Conservation (phyloP, 352 stramenopile genomes). For the Phytophthora sp. region DNA sequence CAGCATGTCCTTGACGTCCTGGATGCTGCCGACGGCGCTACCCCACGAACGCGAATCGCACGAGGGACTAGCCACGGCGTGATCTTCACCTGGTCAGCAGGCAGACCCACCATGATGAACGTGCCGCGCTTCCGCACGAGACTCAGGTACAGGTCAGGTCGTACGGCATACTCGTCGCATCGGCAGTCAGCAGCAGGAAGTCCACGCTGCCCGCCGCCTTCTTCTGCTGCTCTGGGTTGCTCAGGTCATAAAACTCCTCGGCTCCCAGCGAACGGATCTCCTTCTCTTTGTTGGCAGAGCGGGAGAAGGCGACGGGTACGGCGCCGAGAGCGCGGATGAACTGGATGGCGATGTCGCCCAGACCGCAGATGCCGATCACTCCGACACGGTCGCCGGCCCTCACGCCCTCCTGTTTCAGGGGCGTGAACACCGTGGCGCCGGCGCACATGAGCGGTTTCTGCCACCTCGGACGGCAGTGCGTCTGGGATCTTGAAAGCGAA, state of each 20-base stretch:
- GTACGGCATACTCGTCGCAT: conserved; percentile 55
- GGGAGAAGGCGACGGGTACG: conserved; percentile 14
- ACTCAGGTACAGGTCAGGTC: conserved; percentile 47
- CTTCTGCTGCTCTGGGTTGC: conserved; percentile 22
- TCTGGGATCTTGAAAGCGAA: conserved; percentile 25
- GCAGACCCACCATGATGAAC: conserved; percentile 55
- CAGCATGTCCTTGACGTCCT: too few species aligned
- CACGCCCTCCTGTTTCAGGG: conserved; percentile 14
- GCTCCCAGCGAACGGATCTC: conserved; percentile 15
- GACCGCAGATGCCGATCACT: conserved; percentile 15
- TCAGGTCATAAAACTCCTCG: conserved; percentile 21
- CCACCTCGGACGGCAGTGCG: conserved; percentile 3
- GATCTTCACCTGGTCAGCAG: conserved; percentile 62
- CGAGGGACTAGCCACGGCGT: conserved; percentile 39
- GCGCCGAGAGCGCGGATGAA: conserved; percentile 23
- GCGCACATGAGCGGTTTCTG: conserved; percentile 11
- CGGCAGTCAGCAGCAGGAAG: conserved; percentile 72
- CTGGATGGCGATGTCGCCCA: conserved; percentile 25
- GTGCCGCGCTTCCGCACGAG: conserved; percentile 53
- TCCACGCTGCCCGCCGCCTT: conserved; percentile 42
- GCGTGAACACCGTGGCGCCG: conserved; percentile 17
- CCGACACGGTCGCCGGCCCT: conserved; percentile 19
- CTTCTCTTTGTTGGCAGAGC: conserved; percentile 16
- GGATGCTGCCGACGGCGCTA: too few species aligned
- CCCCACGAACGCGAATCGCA: background rate